A percentile compares a stretch with the other conserved stretches of the same genome.
Conservation (phyloP, 768 basidiomycete genomes). For the Pleurotus eryngii region DNA sequence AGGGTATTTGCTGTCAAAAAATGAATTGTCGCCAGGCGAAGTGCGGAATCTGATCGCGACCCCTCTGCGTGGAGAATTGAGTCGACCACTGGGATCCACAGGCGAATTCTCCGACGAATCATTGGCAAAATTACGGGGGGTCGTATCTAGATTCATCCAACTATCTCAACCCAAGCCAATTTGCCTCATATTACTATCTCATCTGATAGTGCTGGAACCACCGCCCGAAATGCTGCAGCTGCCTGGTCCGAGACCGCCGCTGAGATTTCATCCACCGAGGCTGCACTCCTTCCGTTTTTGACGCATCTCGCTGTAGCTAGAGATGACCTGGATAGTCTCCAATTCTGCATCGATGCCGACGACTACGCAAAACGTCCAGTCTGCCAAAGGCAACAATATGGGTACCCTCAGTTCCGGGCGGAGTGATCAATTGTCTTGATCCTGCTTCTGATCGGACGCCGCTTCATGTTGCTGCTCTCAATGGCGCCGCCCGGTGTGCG, state of each 20-base stretch:
- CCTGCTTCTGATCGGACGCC: slow-evolving; percentile 70
- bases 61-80: slow-evolving; percentile 88
- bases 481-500: slow-evolving; percentile 48
- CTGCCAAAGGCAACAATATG: slow-evolving; percentile 14
- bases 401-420: slow-evolving; percentile 41
- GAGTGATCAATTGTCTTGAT: slow-evolving; percentile 72
- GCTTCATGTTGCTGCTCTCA: slow-evolving; percentile 74
- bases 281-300: slow-evolving; percentile 70
- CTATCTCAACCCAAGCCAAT: slow-evolving; percentile 42
- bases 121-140: slow-evolving; percentile 57
- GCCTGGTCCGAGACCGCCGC: slow-evolving; percentile 79
- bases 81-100: slow-evolving; percentile 42
- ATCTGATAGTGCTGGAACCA: slow-evolving; percentile 34
- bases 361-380: slow-evolving; percentile 22
- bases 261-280: slow-evolving; percentile 68
- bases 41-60: slow-evolving; percentile 72
- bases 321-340: slow-evolving; percentile 61
- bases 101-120: slow-evolving; percentile 44
- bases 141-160: slow-evolving; percentile 68
- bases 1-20: slow-evolving; percentile 84
- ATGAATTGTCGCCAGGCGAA: slow-evolving; percentile 63
- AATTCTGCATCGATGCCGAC: slow-evolving; percentile 50
- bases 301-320: slow-evolving; percentile 76
- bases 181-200: slow-evolving; percentile 33
- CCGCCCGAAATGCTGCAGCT: slow-evolving; percentile 48